Base-by-base conservation (phyloP, 208 protist genomes). In the Wallacemonas sp. region DNA sequence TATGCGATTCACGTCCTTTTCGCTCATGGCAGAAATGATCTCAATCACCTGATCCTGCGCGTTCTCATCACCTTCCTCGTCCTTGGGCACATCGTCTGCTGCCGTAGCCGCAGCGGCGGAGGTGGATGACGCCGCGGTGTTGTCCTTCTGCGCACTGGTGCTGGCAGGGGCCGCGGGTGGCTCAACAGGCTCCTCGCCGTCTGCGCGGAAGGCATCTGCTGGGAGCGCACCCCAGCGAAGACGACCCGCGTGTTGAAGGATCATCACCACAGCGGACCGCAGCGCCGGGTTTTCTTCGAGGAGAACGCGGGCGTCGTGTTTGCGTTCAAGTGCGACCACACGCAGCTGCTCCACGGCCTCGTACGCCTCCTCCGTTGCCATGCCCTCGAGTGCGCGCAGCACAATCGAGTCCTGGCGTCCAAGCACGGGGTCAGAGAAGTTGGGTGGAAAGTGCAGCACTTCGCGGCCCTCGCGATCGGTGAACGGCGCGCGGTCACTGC, bases 291-390 rank as follows among this genome's bases (percentile, higher is more conserved):
- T 81, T 44, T 82, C 82, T 26, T 85, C 72, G 19, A 96, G 75
- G 46, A 96, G 58, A 32, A 63, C 56, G 46, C 76, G 73, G 23
- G 87, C 90, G 61, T 89, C 90, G 23, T 70, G 65, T 23, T 71
- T 80, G 1, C 82, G 81, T 62, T 92, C 87, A 6, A 96, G 61
- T 46, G 82, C 87, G 49, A 96, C 63, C 5, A 92, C 84, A 30
- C 90, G 90, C 30, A 96, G 77, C 73, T 96, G 90, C 76, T 96
- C 87, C 32, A 94, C 87, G 23, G 90, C 90, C 74, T 91, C 85
- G 76, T 96, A 96, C 23, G 85, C 85, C 17, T 92, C 86, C 34
- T 85, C 71, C 9, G 75, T 69, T 8, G 82, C 27, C 57, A 87
- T 84, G 23, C 76, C 61, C 11, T 80, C 70, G 39, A 93, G 70